Evolutionary conservation across 169 alveolate genomes (phyloP), one percentile per base, ranked within the genome.

Genomic region (Amoebophrya sp.): DNA sequence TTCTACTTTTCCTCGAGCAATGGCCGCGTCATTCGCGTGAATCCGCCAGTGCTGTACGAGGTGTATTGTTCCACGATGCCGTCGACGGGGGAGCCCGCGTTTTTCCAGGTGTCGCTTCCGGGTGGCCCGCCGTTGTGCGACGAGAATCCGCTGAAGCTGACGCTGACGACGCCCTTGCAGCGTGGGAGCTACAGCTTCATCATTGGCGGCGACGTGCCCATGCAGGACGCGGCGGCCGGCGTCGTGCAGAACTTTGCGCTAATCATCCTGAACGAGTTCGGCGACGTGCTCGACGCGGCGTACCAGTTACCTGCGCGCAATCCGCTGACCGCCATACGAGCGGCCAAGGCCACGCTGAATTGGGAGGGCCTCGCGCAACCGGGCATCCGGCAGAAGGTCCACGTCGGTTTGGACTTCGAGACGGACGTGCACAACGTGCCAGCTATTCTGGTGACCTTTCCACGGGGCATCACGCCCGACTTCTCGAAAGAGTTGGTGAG

Each of bases 51-150:
- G 83, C 83, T 65, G 83, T 65, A 65, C 83, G 83, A 65, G 26
- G 83, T 65, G 83, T 65, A 65, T 36, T 65, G 83, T 36, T 6
- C 33, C 83, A 65, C 83, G 38, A 65, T 65, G 83, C 83, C 83
- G 36, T 6, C 83, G 83, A 65, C 36, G 36, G 83, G 83, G 38
- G 83, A 29, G 83, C 83, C 83, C 33, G 83, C 83, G 33, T 65
- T 65, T 36, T 65, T 65, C 83, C 83, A 65, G 83, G 83, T 65
- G 33, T 6, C 33, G 2, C 83, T 65, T 29, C 83, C 83, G 36
- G 83, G 83, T 6, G 83, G 83, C 39, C 18, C 18, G 83, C 83
- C 83, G 83, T 29, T 29, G 2, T 65, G 83, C 83, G 83, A 6
- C 36, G 83, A 65, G 38, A 65, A 18, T 36, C 83, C 83, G 83